A percentile compares a stretch with the other conserved stretches of the same genome.
Conservation (phyloP, 108 stramenopile genomes). For the Cylindrotheca fusiformis region DNA sequence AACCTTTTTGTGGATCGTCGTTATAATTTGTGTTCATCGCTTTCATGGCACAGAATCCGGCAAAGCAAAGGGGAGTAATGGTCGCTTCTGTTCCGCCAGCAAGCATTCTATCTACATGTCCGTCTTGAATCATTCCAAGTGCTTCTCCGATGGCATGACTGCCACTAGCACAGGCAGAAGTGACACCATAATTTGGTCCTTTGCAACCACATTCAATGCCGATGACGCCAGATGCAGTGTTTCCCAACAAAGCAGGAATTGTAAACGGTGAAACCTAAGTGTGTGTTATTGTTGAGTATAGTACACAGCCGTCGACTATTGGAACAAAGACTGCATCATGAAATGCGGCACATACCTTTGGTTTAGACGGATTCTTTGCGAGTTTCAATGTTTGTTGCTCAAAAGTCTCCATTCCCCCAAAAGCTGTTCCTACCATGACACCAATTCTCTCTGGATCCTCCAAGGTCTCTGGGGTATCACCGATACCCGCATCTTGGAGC, state of each 20-base stretch:
- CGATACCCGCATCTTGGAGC: constrained; percentile 79
- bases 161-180: constrained; percentile 91
- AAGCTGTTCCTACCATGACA: constrained; percentile 95
- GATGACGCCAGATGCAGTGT: constrained; percentile 93
- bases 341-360: constrained; percentile 61
- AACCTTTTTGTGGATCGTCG: constrained; percentile 81
- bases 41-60: constrained; percentile 94
- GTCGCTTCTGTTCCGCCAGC: constrained; percentile 94
- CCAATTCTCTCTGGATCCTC: constrained; percentile 76
- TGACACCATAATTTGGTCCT: constrained; percentile 95
- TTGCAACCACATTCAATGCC: constrained; percentile 86
- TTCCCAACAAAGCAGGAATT: constrained; percentile 91
- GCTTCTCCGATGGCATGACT: constrained; percentile 93
- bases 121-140: constrained; percentile 83
- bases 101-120: constrained; percentile 89
- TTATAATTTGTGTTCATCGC: constrained; percentile 90
- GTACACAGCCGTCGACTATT: too few species aligned
- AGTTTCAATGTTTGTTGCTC: constrained; percentile 90
- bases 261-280: constrained; percentile 89
- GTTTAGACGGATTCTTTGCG: constrained; percentile 71
- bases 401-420: constrained; percentile 94
- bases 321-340: too few species aligned
- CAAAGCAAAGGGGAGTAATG: constrained; percentile 89
- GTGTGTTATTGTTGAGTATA: neutral
- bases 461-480: constrained; percentile 79